Conservation (phyloP, 1,284 basidiomycete species). For the Leccinum griseonigrum region DNA sequence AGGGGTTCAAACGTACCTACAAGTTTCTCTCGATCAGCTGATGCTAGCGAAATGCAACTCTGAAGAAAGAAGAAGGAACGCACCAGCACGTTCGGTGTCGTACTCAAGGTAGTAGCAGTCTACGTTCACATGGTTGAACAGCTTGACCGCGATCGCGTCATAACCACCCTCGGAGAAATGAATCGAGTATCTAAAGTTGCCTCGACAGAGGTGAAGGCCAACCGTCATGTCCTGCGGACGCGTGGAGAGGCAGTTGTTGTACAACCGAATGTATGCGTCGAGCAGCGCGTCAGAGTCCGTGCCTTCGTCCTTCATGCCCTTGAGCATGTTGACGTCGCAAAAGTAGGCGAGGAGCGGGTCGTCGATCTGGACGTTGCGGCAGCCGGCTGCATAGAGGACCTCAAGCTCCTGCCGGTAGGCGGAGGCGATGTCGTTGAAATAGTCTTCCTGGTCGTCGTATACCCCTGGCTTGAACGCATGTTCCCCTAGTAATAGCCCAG, state of each 20-base stretch:
- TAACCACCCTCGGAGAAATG: slow-evolving; percentile 77
- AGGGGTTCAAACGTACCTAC: slow-evolving; percentile 57
- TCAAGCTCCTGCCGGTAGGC: slow-evolving; percentile 73
- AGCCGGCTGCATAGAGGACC: slow-evolving; percentile 71
- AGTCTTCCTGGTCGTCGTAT: slow-evolving; percentile 48
- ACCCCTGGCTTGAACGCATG: slow-evolving; percentile 20
- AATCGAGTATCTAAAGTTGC: slow-evolving; percentile 67
- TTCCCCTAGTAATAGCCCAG: slow-evolving; percentile 12
- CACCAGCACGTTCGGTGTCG: slow-evolving; percentile 71
- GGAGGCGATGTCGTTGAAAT: slow-evolving; percentile 68
- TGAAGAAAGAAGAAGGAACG: slow-evolving; percentile 14
- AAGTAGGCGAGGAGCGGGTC: slow-evolving; percentile 71
- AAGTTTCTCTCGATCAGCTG: too few species aligned
- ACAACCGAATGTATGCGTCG: slow-evolving; percentile 66
- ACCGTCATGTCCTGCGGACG: slow-evolving; percentile 65
- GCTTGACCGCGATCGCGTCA: slow-evolving; percentile 66
- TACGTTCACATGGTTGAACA: slow-evolving; percentile 75
- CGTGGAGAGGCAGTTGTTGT: slow-evolving; percentile 62
- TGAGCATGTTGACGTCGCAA: slow-evolving; percentile 59
- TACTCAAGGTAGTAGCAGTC: slow-evolving; percentile 80
- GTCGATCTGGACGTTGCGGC: slow-evolving; percentile 75
- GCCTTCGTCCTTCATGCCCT: slow-evolving; percentile 59
- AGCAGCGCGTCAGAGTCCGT: slow-evolving; percentile 63
- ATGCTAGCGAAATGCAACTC: not conserved
- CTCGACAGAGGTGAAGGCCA: slow-evolving; percentile 76